phyloP scores from a whole-genome alignment of 192 early-diverging fungal genomes.

The Spizellomyces punctatus region DNA sequence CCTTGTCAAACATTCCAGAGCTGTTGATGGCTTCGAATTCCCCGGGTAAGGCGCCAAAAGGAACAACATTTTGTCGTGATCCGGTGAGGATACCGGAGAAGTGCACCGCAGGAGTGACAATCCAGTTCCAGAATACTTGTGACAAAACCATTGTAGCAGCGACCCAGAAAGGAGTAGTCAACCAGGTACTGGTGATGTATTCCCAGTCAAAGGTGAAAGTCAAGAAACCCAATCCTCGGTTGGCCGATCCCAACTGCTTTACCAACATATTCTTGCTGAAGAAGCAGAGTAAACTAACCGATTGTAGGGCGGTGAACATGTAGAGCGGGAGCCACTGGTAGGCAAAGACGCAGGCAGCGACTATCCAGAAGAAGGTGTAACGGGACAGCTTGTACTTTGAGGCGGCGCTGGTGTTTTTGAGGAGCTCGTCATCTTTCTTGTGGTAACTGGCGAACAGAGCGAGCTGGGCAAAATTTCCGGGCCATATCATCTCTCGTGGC shows the following conservation, averaged over 20 bases:
- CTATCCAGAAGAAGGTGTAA: conserved; percentile 62
- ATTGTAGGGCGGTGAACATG: no score
- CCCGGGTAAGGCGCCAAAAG: no score
- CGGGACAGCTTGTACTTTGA: conserved; percentile 43
- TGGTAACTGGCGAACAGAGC: conserved; percentile 20
- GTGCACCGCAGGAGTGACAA: conserved; percentile 51
- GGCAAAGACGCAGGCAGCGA: conserved; percentile 49
- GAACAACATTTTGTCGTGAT: no score
- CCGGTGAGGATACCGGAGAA: no score
- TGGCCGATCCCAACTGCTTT: no score
- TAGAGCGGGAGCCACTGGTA: conserved; percentile 57
- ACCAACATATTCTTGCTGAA: no score
- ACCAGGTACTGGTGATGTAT: no score
- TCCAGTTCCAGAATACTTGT: conserved; percentile 51
- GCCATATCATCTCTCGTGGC: conserved; percentile 89
- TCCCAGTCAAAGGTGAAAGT: no score
- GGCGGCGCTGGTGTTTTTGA: not conserved
- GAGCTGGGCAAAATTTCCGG: conserved; percentile 47
- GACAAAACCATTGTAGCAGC: no score
- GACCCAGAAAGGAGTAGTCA: no score
- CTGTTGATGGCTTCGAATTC: not conserved
- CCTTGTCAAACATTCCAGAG: conserved; percentile 32
- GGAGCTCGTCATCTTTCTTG: conserved; percentile 9
- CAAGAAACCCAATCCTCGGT: no score
- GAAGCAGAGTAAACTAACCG: no score